Evolutionary conservation across 345 rosid genomes (phyloP).

Genomic region (Noccaea bulbosa): DNA sequence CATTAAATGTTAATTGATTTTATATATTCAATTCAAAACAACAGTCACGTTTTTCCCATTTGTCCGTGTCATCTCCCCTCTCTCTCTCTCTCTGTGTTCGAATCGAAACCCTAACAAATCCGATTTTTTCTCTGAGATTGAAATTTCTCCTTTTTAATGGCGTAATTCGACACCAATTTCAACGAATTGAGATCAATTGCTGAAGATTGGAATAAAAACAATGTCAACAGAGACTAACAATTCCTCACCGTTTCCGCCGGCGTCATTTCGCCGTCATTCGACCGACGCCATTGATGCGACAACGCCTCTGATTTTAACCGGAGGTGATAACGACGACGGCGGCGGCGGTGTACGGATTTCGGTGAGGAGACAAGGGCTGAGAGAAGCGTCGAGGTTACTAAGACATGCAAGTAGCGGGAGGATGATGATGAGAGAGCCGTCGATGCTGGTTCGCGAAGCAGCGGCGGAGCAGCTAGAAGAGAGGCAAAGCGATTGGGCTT

Average conservation of each 20-base stretch:
- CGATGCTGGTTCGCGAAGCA: slow-evolving; percentile 89
- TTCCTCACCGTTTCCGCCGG: too few species aligned
- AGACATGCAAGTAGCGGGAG: slow-evolving; percentile 95
- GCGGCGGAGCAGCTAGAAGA: slow-evolving; percentile 98
- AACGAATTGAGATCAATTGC: not conserved
- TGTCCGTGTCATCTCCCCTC: slow-evolving; percentile 27
- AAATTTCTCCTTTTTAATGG: slow-evolving; percentile 20
- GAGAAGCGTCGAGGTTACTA: slow-evolving; percentile 81
- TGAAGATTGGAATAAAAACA: not conserved
- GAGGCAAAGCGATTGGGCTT: slow-evolving; percentile 98
- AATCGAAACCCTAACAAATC: slow-evolving; percentile 40
- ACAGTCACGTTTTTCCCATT: slow-evolving; percentile 22
- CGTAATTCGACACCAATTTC: slow-evolving; percentile 27
- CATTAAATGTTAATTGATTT: not conserved
- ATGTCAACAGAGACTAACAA: slow-evolving; percentile 37
- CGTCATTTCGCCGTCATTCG: slow-evolving; percentile 48
- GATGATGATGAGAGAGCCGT: slow-evolving; percentile 88
- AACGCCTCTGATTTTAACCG: slow-evolving; percentile 61
- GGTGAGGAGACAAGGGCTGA: slow-evolving; percentile 68
- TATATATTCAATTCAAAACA: slow-evolving; percentile 19
- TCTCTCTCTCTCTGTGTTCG: not conserved
- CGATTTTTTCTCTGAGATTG: slow-evolving; percentile 32
- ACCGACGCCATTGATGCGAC: slow-evolving; percentile 62
- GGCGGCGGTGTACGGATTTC: slow-evolving; percentile 47
- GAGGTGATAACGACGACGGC: slow-evolving; percentile 33